Evolutionary conservation across 1,284 basidiomycete species (phyloP), one percentile per base, ranked within the genome.

Genomic region (Heliocybe sulcata): DNA sequence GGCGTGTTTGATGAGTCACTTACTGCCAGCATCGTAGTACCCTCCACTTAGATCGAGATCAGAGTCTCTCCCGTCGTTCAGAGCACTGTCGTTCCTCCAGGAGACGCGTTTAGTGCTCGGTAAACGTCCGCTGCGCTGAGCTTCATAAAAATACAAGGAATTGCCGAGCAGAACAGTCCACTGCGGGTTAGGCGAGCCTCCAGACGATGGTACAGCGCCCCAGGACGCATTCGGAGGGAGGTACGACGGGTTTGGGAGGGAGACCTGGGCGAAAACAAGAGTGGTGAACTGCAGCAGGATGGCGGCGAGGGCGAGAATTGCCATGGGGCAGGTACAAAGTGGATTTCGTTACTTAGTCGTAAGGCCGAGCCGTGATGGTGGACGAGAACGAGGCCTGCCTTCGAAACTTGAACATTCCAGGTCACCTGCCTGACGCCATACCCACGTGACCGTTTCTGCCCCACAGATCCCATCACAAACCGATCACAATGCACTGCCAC

Each of bases 1-100:
- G 55, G 38, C 6, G 48, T 29, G 29, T 31, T 29, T 25, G 26
- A 45, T 53, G 52, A 49, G 19, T 23, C 42, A 59, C 72, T 54
- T 61, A 87, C 87, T 85, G 73, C 89, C 94, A 54, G 94, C 93
- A 75, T 96, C 94, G 64, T 92, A 96, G 69, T 87, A 96, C 2
- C 94, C 94, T 60, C 92, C 92, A 23, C 77, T 82, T 48, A 97
- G 73, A 67, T 97, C 89, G 16, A 93, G 65, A 2, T 77, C 76
- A 29, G 79, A 85, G 61, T 92, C 87, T 55, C 75, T 69, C 10
- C 94, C 94, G 69, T 98, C 94, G 26, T 83, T 71, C 25, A 87
- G 63, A 20, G 81, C 80, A 65, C 87, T 92, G 58, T 85, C 80
- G 62, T 97, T 96, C 52, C 94, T 77, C 94, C 94, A 97, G 14